A percentile compares a stretch with the other conserved stretches of the same genome.
Conservation (phyloP, 1,284 basidiomycete species). For the Moniliella sp. region DNA sequence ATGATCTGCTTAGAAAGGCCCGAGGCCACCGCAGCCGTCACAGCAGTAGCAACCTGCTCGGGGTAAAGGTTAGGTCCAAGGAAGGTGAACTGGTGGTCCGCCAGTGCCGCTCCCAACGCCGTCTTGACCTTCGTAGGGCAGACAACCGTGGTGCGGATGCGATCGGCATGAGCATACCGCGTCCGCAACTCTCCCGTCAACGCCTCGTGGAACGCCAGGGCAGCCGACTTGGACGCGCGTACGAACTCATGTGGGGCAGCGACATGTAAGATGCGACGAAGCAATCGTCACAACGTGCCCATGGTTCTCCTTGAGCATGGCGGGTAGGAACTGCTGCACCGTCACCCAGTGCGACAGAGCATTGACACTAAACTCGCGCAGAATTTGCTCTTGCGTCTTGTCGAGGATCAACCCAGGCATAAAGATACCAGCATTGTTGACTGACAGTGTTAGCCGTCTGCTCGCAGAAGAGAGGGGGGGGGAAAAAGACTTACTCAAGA, state of each 20-base stretch:
- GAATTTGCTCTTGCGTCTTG: conserved; percentile 9
- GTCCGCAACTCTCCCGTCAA: conserved; percentile 20
- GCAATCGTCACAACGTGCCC: conserved; percentile 28
- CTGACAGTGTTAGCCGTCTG: too few species aligned
- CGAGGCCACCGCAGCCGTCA: conserved; percentile 17
- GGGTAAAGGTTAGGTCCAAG: conserved; percentile 25
- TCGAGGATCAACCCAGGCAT: conserved; percentile 18
- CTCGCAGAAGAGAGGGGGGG: too few species aligned
- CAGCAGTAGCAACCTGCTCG: conserved; percentile 16
- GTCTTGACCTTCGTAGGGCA: conserved; percentile 30
- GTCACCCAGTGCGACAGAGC: conserved; percentile 23
- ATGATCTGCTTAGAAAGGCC: conserved; percentile 23
- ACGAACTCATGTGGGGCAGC: conserved; percentile 3
- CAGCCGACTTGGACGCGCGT: conserved; percentile 19
- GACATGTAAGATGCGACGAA: conserved; percentile 13
- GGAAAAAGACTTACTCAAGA: too few species aligned
- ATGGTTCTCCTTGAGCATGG: conserved; percentile 25
- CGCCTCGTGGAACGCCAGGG: conserved; percentile 27
- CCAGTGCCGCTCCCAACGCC: conserved; percentile 24
- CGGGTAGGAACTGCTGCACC: conserved; percentile 24
- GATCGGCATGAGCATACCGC: conserved; percentile 6
- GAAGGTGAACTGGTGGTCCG: conserved; percentile 19
- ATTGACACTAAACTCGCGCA: conserved; percentile 22
- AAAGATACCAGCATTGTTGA: conserved; percentile 29
- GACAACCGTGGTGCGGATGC: conserved; percentile 23